Percentiles rank a stretch among this genome's conserved stretches.
Conservation (phyloP, 805 yeast genomes). For the Candida andamanensis region DNA sequence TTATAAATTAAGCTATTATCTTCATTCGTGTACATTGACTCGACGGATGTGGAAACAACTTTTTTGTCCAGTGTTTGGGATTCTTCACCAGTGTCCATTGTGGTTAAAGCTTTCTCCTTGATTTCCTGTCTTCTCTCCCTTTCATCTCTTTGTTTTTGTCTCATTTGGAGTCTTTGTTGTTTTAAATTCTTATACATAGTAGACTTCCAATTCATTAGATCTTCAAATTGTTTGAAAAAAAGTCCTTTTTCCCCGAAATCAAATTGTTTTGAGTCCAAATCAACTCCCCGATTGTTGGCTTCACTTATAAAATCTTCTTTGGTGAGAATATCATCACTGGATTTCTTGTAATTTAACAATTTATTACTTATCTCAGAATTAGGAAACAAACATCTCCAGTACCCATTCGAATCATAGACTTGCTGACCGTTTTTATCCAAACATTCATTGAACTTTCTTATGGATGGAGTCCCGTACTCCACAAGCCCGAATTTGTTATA, state of each 20-base stretch:
- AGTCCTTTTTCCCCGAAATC: conserved; percentile 48
- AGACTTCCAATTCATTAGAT: conserved; percentile 63
- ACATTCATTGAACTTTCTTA: conserved; percentile 59
- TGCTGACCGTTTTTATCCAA: conserved; percentile 59
- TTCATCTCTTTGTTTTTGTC: conserved; percentile 1
- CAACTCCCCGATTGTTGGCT: conserved; percentile 6
- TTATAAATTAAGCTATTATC: conserved; percentile 24
- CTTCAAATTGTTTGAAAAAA: conserved; percentile 62
- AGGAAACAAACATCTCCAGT: conserved; percentile 91
- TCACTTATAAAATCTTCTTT: conserved; percentile 55
- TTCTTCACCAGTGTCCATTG: conserved; percentile 1
- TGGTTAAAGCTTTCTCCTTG: not conserved
- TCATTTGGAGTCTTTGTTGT: conserved; percentile 24
- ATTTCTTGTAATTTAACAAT: conserved; percentile 22
- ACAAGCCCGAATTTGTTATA: conserved; percentile 32
- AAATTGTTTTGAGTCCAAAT: conserved; percentile 11
- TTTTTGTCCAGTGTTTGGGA: not conserved
- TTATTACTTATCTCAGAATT: conserved; percentile 32
- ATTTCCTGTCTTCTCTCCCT: conserved; percentile 4
- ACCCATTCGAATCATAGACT: conserved; percentile 79
- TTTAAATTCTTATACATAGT: conserved; percentile 45
- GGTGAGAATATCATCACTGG: conserved; percentile 30
- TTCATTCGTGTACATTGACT: conserved; percentile 15
- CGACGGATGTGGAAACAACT: conserved; percentile 8
- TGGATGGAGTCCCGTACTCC: conserved; percentile 56